Conservation (phyloP, 169 alveolate species). For the Plasmodium malariae region DNA sequence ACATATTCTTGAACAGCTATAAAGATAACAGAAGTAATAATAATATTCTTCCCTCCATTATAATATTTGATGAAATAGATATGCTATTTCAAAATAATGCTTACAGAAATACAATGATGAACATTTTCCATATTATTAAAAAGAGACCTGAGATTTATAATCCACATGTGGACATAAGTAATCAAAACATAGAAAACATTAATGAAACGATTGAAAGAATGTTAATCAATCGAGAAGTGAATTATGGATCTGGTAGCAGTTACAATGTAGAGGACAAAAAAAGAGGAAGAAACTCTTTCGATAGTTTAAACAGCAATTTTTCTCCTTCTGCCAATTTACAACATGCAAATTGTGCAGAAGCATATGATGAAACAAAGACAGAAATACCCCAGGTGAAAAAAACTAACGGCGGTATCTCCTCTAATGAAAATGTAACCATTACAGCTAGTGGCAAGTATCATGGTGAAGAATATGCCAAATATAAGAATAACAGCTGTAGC, state of each 20-base stretch:
- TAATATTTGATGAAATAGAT: slow-evolving; percentile 86
- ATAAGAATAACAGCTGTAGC: not conserved
- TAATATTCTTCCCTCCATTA: slow-evolving; percentile 79
- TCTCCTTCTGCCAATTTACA: not conserved
- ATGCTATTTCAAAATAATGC: slow-evolving; percentile 84
- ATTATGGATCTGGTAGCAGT: not conserved
- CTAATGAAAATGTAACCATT: not conserved
- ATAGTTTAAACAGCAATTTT: not conserved
- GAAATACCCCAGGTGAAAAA: not conserved
- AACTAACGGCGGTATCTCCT: not conserved
- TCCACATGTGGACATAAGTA: slow-evolving; percentile 77
- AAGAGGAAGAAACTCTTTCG: not conserved
- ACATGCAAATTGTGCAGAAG: not conserved
- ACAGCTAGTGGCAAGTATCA: not conserved
- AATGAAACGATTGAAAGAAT: slow-evolving; percentile 17
- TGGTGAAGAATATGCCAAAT: not conserved
- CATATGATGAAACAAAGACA: not conserved
- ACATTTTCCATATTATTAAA: slow-evolving; percentile 78
- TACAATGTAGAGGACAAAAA: not conserved
- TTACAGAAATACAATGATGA: slow-evolving; percentile 83
- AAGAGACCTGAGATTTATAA: slow-evolving; percentile 82
- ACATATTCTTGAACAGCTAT: slow-evolving; percentile 77
- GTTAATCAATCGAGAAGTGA: not conserved
- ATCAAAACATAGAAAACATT: slow-evolving; percentile 12
- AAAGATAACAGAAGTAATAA: slow-evolving; percentile 28